Evolutionary conservation across 2,329 filamentous ascomycete species (phyloP), one percentile per base, ranked within the genome.

Genomic region (Aureobasidium leucospermi): DNA sequence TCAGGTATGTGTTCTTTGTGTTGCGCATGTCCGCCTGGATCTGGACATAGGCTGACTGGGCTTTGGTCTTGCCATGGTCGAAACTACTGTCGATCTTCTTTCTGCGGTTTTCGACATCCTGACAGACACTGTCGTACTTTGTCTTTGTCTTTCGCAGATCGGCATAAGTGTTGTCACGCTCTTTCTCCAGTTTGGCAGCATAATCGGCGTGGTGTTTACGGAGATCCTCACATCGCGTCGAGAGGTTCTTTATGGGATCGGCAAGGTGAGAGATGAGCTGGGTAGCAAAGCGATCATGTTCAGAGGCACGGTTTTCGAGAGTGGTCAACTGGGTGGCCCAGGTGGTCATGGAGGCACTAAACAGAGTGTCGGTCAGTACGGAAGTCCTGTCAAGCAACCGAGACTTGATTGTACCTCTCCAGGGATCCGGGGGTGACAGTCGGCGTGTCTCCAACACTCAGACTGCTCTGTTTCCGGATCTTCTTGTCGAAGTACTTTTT

Each of bases 401-500:
- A 4, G 53, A 46, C 6, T 29, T 29, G 28, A 41, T 41, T 67
- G 60, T 75, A 87, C 86, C 85, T 95, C 74, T 99, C 94, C 57
- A 99, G 83, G 36, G 93, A 97, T 2, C 95, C 94, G 1, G 94
- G 94, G 2, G 94, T 97, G 81, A 97, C 88, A 61, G 85, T 84
- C 39, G 94, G 94, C 28, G 86, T 94, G 69, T 99, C 94, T 68
- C 94, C 94, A 57, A 97, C 94, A 71, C 92, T 96, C 67, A 99
- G 75, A 68, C 81, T 87, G 66, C 90, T 88, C 45, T 88, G 87
- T 77, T 94, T 96, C 75, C 87, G 91, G 48, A 89, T 85, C 79
- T 97, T 99, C 79, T 95, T 95, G 69, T 99, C 95, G 70, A 90
- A 94, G 78, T 96, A 97, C 73, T 94, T 96, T 79, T 94, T 96